Base-by-base conservation (phyloP, 768 basidiomycete genomes). In the Phaffia australis region DNA sequence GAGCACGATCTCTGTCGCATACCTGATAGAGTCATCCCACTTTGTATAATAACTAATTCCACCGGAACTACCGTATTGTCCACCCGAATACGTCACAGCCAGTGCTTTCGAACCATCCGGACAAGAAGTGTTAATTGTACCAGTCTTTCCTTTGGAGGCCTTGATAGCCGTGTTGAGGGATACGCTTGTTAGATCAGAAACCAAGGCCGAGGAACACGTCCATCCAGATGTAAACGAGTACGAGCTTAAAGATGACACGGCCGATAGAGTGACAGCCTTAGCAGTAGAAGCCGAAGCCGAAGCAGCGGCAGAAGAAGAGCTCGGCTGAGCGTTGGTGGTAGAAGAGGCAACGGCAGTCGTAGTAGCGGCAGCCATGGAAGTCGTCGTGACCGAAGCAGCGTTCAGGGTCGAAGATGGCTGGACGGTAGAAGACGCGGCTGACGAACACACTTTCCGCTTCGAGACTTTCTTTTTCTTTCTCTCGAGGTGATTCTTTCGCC, bases 101-200 rank as follows among this genome's bases (percentile, higher is more conserved):
- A 67, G 46, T 7, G 66, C 60, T 5, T 23, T 14, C 5, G 60
- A 55, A 1, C 66, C 66, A 35, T 67, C 66, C 14, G 66, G 66
- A 2, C 60, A n/a, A 23, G 16, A 32, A 8, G 32, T 42, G 30
- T 56, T 25, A 25, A 55, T 23, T 0, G 49, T 19, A 29, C 60
- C 60, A 2, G n/a, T 48, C 27, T 55, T 63, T 25, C 66, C 66
- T 49, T 67, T 67, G 0, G 52, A 32, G 5, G 66, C 27, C 23
- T 27, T 25, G 30, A 67, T 32, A 8, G 60, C 60, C 15, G 49
- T n/a, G 3, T 48, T 42, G 30, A 67, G 66, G 30, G 35, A 30
- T 55, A 67, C 32, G 46, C 35, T 46, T 1, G 60, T 16, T n/a
- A 67, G 66, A 47, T 46, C 25, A 1, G 51, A 7, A 30, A 66